These are phyloP conservation scores for Kalaharituber pfeilii DNA, from an alignment of 2,329 filamentous ascomycete species.

Conservation along the genomic window DNA sequence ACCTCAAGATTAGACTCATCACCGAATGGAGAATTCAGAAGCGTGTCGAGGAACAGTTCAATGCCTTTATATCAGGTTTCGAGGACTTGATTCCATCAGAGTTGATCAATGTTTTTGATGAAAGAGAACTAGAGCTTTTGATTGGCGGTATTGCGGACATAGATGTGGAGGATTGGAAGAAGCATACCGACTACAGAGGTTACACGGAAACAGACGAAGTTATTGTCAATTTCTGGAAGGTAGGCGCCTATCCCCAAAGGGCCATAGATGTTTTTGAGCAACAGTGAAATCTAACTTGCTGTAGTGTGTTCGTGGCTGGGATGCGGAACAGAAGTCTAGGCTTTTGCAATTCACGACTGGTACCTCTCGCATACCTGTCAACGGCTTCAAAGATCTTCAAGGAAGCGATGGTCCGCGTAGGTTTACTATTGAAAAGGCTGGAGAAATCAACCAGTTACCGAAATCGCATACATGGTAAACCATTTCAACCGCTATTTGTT, in stretches of 20 bases:
- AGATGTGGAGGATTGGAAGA: constrained; percentile 99
- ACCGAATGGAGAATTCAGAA: constrained; percentile 99
- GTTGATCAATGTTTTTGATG: constrained; percentile 95
- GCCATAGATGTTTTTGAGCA: constrained; percentile 16
- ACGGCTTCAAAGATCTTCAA: constrained; percentile 97
- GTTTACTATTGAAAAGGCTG: constrained; percentile 96
- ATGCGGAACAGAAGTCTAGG: constrained; percentile 94
- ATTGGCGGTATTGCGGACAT: constrained; percentile 99
- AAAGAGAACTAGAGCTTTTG: constrained; percentile 85
- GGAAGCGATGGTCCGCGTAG: constrained; percentile 86
- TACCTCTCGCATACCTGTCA: constrained; percentile 93
- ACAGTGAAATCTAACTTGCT: constrained; percentile 19
- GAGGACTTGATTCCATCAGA: constrained; percentile 94
- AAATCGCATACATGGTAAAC: constrained; percentile 95
- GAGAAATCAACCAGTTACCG: constrained; percentile 73
- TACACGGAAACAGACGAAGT: constrained; percentile 97
- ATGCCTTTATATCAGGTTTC: constrained; percentile 93
- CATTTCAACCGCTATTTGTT: background rate
- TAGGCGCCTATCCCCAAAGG: constrained; percentile 23
- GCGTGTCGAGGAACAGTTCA: constrained; percentile 94
- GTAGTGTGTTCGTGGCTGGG: constrained; percentile 73
- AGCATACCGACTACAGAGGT: constrained; percentile 96
- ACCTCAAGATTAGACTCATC: constrained; percentile 44
- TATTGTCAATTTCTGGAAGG: constrained; percentile 96
- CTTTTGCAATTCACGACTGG: constrained; percentile 93